Evolutionary conservation across 148 eudicot genomes (phyloP).

Genomic region (Diospyros kaki): DNA sequence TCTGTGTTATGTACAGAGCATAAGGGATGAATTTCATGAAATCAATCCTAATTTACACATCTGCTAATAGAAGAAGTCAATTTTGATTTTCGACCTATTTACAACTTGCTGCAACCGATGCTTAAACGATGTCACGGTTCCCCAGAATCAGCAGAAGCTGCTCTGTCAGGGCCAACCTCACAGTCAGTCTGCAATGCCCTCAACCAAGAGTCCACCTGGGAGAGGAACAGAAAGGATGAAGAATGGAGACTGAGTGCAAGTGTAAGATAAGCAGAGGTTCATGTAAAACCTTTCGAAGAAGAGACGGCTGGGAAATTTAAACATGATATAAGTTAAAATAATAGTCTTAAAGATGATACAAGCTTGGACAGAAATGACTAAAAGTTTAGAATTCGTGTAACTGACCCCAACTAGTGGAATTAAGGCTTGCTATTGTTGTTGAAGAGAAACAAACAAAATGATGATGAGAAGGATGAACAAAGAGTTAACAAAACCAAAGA

Average conservation of each 20-base stretch:
- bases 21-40: conserved; percentile 6
- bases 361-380: too few species aligned
- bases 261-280: not conserved
- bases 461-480: too few species aligned
- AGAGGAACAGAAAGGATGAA: not conserved
- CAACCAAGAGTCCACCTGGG: conserved; percentile 75
- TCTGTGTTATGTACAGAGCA: conserved; percentile 10
- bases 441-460: too few species aligned
- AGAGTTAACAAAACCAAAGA: too few species aligned
- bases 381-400: too few species aligned
- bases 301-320: not conserved
- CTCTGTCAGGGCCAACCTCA: conserved; percentile 37
- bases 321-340: too few species aligned
- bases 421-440: too few species aligned
- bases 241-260: not conserved
- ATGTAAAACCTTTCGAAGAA: too few species aligned
- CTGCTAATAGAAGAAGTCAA: not conserved
- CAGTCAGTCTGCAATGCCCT: conserved; percentile 46
- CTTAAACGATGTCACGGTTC: conserved; percentile 3
- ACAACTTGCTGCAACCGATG: not conserved
- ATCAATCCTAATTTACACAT: conserved; percentile 8
- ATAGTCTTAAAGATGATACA: too few species aligned
- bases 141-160: conserved; percentile 19
- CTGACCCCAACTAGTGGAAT: too few species aligned
- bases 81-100: not conserved